A percentile compares a stretch with the other conserved stretches of the same genome.
Evolutionary conservation across 2,329 filamentous ascomycete species (phyloP).

Genomic region (Trichoderma koningiopsis): DNA sequence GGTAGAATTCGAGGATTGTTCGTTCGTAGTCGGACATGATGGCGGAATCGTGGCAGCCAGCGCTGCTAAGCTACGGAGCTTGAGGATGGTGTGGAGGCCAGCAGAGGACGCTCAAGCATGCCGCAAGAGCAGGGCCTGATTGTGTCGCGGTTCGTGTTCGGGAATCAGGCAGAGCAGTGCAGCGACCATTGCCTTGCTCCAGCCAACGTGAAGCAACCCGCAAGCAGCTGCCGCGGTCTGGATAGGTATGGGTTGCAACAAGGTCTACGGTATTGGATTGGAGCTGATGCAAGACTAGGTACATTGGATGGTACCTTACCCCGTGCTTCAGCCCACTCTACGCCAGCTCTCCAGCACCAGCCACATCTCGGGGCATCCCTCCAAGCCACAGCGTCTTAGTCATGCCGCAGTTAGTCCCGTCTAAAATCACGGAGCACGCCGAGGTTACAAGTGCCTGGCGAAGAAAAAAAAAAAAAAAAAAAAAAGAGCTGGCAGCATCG

Average conservation of each 20-base stretch:
- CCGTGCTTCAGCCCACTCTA: not conserved
- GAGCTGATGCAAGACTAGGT: constrained; percentile 12
- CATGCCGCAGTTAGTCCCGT: not conserved
- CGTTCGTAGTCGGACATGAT: constrained; percentile 72
- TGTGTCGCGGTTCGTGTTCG: not conserved
- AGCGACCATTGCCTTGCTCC: not conserved
- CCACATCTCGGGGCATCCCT: not conserved
- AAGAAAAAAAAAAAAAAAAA: not conserved
- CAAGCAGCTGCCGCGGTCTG: constrained; percentile 5
- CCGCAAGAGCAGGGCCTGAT: not conserved
- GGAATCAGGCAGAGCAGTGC: not conserved
- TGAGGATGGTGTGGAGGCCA: not conserved
- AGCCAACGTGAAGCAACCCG: not conserved
- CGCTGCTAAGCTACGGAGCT: constrained; percentile 6
- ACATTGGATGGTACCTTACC: not conserved
- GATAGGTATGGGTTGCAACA: not conserved
- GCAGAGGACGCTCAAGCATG: not conserved
- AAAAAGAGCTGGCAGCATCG: not conserved
- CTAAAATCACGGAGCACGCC: not conserved
- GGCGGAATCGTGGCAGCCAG: not conserved
- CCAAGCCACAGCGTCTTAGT: constrained; percentile 14
- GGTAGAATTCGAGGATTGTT: constrained; percentile 85
- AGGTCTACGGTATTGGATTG: not conserved
- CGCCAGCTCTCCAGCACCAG: not conserved
- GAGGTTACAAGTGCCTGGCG: not conserved